Evolutionary conservation across 192 early-diverging fungal genomes (phyloP), one percentile per base, ranked within the genome.

Genomic region (Entomortierella beljakovae): DNA sequence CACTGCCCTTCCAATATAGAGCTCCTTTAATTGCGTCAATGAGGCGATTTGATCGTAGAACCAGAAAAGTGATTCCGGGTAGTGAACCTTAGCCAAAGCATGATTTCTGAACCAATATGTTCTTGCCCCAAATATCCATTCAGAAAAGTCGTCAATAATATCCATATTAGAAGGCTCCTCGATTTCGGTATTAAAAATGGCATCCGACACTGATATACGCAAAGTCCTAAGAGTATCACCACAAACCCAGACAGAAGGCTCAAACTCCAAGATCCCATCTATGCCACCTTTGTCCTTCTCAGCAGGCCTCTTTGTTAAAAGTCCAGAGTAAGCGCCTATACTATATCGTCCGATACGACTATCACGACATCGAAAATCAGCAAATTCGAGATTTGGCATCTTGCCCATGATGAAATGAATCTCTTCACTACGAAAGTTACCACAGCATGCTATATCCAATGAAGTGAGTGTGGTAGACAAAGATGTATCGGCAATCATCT

Each of bases 31-130:
- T n/a, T 60, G 49, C 3, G 42, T 25, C 0, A 75, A 35, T 11
- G 20, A 11, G 0, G 64, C 64, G 11, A 68, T 2, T 28, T 75
- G 64, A 32, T 65, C 35, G 35, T 48, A 75, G 22, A 67, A 22
- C 22, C 59, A 53, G 50, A 23, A 6, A 23, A 53, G 53, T 37
- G 35, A 16, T 31, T 61, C 28, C 23, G 69, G 42, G 49, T 25
- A 8, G 48, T 18, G n/a, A n/a, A 25, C 20, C 35, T 64, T 31
- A 32, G 20, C 1, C 25, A 16, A 23, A 51, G 22, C 53, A 53
- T 23, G 35, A 59, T 0, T 42, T 43, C 57, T 7, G 29, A 23
- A 9, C 23, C 56, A 55, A 52, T 54, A 22, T 38, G 11, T 10
- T 33, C 8, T n/a, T 56, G 64, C 50, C 55, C 37, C 15, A 31